Evolutionary conservation across 495 filamentous ascomycete genomes (phyloP), one percentile per base, ranked within the genome.

Genomic region (Bathelium albidoporum): DNA sequence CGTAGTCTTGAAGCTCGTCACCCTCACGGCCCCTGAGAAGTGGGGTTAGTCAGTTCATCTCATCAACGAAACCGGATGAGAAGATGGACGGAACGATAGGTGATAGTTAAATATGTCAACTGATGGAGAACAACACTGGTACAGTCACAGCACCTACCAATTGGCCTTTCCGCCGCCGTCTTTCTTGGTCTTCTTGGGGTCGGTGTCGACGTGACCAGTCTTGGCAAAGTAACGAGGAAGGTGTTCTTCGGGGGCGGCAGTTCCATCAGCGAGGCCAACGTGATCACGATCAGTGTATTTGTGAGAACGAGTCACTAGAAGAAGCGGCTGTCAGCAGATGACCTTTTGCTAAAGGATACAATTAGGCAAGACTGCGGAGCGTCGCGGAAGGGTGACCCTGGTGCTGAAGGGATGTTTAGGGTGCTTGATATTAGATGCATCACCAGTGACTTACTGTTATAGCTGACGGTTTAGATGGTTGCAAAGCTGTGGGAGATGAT

Each of bases 181-280:
- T 81, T 97, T 97, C 86, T 97, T 97, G 67, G 87, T 89, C 82
- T 94, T 94, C 76, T 89, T 89, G 44, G 93, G 94, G 71, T 95
- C 87, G 67, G 79, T 77, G 70, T 91, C 92, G 68, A 85, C 78
- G 70, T 87, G 88, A 67, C 93, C 94, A 34, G 83, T 76, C 81
- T 96, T 97, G 71, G 82, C 90, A 72, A 97, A 97, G 83, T 85
- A 97, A 68, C 90, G 89, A 69, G 94, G 92, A 29, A 95, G 75
- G 65, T 87, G 82, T 39, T 93, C 87, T 67, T 87, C 82, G 45
- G 82, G 75, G 18, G 76, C 72, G 58, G 83, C 83, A 43, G 83
- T 83, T 69, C 85, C 89, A 66, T 84, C 79, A 64, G 81, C 80
- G 64, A 87, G 78, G 66, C 79, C 84, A 64, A 82, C 80, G 76